Evolutionary conservation across 257 asterid genomes (phyloP), one percentile per base, ranked within the genome.

Genomic region (Solanum piurae): DNA sequence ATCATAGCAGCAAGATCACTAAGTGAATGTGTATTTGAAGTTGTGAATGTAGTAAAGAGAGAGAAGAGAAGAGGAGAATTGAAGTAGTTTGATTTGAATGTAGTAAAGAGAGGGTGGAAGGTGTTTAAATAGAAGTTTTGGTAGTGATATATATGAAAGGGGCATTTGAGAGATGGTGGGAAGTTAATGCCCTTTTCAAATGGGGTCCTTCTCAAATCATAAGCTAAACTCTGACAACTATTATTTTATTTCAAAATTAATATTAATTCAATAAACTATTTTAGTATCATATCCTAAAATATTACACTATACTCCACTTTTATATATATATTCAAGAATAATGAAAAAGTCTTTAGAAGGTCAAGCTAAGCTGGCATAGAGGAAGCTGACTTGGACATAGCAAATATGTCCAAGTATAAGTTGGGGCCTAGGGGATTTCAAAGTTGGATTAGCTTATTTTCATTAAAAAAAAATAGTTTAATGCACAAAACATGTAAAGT

Each of bases 81-180:
- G 86, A 75, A 87, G 20, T 36, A 21, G 83, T 40, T 33, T 83
- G 89, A 92, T 85, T 88, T 85, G 84, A 62, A 55, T 55, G 64
- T 55, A 62, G 92, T 84, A 72, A 88, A 93, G 58, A 76, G 80
- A 86, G 69, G 21, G 25, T 89, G 86, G 71, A 62, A 89, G 93
- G 90, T 87, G 60, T 7, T 93, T 95, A 95, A 90, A 95, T 94
- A 94, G 98, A 90, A 91, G 89, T 38, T 60, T 29, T 79, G 87
- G 90, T 42, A 77, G 38, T 46, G 69, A 82, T 86, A 83, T 52
- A 84, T 31, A 71, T 68, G 88, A 91, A 55, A 83, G 89, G 36
- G 40, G 90, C 95, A 92, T 93, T 93, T 89, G 95, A 93, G 31
- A 52, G 90, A 86, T 82, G 90, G 91, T 89, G 91, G 87, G 90